Evolutionary conservation across 169 alveolate genomes (phyloP).

Genomic region (Amoebophrya sp.): DNA sequence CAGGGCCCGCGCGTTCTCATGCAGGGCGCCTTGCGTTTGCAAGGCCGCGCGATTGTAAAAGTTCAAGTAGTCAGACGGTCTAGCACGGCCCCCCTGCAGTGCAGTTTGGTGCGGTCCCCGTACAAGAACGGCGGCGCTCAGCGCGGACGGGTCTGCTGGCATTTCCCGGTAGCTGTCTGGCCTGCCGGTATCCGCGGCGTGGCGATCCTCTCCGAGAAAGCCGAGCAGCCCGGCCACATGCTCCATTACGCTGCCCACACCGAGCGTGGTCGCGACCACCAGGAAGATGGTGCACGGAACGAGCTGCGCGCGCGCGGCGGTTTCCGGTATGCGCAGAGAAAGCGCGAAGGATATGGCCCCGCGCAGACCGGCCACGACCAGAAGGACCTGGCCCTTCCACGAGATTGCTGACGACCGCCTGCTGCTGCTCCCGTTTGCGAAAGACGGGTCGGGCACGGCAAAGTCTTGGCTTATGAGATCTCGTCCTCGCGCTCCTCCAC

Average conservation of each 20-base stretch:
- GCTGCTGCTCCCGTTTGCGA: too few species aligned
- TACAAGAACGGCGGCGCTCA: too few species aligned
- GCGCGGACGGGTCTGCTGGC: neutral
- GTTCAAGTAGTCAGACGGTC: too few species aligned
- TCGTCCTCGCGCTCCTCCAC: too few species aligned
- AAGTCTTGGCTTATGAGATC: too few species aligned
- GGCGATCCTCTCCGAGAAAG: neutral
- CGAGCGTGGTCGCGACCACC: neutral
- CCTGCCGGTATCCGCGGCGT: neutral
- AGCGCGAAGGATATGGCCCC: neutral
- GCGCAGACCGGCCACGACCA: neutral
- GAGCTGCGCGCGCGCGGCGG: neutral
- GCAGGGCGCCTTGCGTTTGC: too few species aligned
- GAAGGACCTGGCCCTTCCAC: neutral
- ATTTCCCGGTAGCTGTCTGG: neutral
- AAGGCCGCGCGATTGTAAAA: too few species aligned
- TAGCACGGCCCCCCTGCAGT: too few species aligned
- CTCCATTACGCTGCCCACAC: slow-evolving; percentile 15
- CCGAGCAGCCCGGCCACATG: neutral
- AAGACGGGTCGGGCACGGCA: too few species aligned
- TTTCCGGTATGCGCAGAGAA: neutral
- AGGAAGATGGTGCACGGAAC: neutral
- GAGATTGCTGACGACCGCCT: too few species aligned
- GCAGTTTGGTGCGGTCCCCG: too few species aligned
- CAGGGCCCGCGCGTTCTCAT: too few species aligned